These are phyloP conservation scores for Cyamopsis tetragonoloba DNA, from an alignment of 306 rosid genomes.

Conservation along the genomic window DNA sequence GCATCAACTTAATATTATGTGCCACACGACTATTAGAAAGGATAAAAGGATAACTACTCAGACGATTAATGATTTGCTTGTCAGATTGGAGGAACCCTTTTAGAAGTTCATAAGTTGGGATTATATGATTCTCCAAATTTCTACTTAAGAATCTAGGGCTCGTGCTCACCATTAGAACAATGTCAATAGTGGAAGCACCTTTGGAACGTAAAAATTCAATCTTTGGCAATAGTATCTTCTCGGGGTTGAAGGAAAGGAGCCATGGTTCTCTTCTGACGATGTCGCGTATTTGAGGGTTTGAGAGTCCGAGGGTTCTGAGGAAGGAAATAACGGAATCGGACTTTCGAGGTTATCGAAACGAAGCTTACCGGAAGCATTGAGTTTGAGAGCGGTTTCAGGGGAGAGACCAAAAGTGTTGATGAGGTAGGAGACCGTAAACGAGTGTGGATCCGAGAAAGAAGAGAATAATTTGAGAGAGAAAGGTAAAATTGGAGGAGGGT, in stretches of 20 bases:
- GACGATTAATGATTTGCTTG: neutral
- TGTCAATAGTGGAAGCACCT: conserved; percentile 20
- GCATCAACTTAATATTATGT: neutral
- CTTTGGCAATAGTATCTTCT: conserved; percentile 13
- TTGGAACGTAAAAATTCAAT: conserved; percentile 26
- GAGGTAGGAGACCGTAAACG: conserved; percentile 36
- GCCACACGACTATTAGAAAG: neutral
- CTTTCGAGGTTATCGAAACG: conserved; percentile 16
- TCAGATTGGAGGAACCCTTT: neutral
- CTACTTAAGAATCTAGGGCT: neutral
- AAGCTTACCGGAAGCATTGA: conserved; percentile 15
- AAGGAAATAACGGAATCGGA: conserved; percentile 26
- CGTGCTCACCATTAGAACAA: neutral
- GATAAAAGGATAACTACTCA: neutral
- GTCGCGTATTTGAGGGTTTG: neutral
- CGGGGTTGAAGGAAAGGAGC: neutral
- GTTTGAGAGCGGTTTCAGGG: conserved; percentile 22
- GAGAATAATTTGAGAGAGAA: neutral
- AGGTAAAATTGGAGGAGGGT: neutral
- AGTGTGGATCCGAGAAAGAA: neutral
- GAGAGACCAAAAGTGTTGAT: conserved; percentile 26
- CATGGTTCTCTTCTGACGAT: neutral
- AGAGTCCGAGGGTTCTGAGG: neutral
- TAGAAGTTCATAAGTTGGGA: conserved; percentile 1
- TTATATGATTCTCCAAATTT: neutral